Base-by-base conservation (phyloP, 495 filamentous ascomycete species). In the Daldinia grandis region DNA sequence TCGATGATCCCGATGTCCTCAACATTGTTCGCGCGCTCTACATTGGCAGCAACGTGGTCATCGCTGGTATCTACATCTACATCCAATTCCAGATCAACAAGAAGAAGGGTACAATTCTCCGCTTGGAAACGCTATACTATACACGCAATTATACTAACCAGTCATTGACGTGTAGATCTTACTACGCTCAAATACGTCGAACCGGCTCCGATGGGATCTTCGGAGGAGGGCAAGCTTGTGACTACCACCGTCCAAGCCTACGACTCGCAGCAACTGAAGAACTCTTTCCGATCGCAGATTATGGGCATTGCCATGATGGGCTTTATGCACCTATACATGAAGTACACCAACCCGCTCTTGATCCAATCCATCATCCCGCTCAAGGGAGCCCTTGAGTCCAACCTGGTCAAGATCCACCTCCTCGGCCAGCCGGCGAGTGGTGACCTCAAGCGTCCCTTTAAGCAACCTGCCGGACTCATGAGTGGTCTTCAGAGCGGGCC, bases 161-260 rank as follows among this genome's bases (percentile, higher is more conserved):
- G 10, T 4, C 19, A 14, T 7, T 40, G 5, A n/a, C 44, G 4
- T 40, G 17, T 68, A 99, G 95, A 99, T 78, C 87, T 97, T 81
- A 95, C 94, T n/a, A 97, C 94, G 12, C 86, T 99, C 78, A 98
- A 98, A 84, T 99, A 99, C 81, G 93, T 98, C 71, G 95, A 99
- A 83, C 95, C 94, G 40, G 88, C 95, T 14, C 87, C 91, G 28
- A 93, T 97, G 90, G 95, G 95, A 76, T 94, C 90, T 73, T 86
- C 87, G 76, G 96, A 98, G 78, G 93, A 97, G 82, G 90, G 92
- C 71, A 97, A 97, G 80, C 92, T 95, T 75, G 90, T 98, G 65
- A 98, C 94, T 33, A 99, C 95, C 62, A 99, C 95, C 69, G 87
- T 96, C 80, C 90, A 94, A 80, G 93, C 92, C 69, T 98, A 99